These are phyloP conservation scores for Nicotiana tabacum DNA, from an alignment of 257 asterid genomes.

Conservation along the genomic window DNA sequence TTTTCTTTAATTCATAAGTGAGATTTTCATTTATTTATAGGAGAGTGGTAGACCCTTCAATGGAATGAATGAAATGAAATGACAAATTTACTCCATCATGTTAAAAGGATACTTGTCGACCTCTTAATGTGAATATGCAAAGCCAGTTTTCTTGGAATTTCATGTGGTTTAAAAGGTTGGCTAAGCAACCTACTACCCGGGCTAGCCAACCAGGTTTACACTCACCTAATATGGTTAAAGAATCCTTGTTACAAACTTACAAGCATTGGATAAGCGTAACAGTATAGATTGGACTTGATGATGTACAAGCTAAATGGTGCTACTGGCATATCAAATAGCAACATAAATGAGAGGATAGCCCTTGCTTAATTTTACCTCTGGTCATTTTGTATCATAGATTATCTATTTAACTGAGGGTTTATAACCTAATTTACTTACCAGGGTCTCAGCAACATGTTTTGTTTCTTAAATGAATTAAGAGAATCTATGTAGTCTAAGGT, in stretches of 20 bases:
- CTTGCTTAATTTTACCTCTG: not conserved
- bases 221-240: not conserved
- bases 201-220: not conserved
- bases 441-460: not conserved
- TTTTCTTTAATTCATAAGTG: not conserved
- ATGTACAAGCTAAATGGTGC: not conserved
- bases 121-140: not conserved
- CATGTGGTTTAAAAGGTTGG: not conserved
- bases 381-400: not conserved
- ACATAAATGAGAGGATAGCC: not conserved
- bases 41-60: not conserved
- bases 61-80: not conserved
- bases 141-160: not conserved
- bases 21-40: not conserved
- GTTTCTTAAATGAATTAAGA: not conserved
- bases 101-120: not conserved
- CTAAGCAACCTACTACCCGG: not conserved
- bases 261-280: not conserved
- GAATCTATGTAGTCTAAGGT: not conserved
- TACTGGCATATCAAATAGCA: not conserved
- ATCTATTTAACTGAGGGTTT: not conserved
- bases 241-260: not conserved
- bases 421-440: not conserved
- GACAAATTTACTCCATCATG: not conserved
- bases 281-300: not conserved